Conservation (phyloP, 176 grass and related monocot species). For the Carex scoparia region DNA sequence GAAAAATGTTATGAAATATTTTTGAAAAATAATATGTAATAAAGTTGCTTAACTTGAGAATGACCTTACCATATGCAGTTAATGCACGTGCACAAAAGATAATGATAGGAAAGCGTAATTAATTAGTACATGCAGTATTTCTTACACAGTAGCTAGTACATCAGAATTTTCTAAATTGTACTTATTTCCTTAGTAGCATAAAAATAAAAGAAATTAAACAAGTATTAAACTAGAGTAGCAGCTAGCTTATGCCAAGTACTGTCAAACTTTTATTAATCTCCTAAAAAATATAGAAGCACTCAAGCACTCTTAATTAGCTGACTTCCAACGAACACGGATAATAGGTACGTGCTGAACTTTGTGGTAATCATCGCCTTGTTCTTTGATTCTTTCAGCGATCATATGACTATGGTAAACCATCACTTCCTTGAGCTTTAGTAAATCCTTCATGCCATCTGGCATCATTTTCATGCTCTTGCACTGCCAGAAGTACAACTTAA, state of each 20-base stretch:
- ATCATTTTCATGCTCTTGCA: background rate
- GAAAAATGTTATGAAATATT: too few relatives aligned
- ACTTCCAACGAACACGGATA: background rate
- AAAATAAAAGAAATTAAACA: background rate
- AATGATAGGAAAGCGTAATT: background rate
- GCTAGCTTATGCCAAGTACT: too few relatives aligned
- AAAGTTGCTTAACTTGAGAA: too few relatives aligned
- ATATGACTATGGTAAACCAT: background rate
- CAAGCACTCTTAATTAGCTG: background rate
- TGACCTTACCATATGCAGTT: too few relatives aligned
- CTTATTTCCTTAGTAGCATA: background rate
- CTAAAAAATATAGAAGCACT: background rate
- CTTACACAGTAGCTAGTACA: background rate
- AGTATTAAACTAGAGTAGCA: background rate
- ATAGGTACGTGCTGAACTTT: background rate
- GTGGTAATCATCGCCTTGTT: background rate
- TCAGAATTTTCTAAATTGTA: background rate
- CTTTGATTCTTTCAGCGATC: background rate
- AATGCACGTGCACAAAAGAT: too few relatives aligned
- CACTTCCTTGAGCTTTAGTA: background rate
- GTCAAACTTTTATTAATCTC: background rate
- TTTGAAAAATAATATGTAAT: too few relatives aligned
- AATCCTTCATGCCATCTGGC: background rate
- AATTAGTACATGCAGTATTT: background rate
- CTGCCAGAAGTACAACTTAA: background rate